phyloP scores from a whole-genome alignment of 371 early-diverging fungal species.

The Rhizopus stolonifer region DNA sequence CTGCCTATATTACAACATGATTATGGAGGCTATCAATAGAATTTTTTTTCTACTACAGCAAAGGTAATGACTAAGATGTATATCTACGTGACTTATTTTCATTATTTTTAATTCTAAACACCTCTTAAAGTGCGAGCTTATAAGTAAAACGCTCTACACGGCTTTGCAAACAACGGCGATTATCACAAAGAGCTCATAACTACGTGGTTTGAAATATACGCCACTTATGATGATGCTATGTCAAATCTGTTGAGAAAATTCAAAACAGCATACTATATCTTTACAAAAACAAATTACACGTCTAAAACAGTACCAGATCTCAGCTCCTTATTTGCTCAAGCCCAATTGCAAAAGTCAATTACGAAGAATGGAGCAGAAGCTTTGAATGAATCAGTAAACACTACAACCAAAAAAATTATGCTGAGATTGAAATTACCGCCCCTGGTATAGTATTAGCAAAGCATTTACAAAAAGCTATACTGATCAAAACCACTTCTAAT shows the following conservation, averaged over 20 bases:
- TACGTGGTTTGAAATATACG: slow-evolving; percentile 12
- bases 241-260: slow-evolving; percentile 10
- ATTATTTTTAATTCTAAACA: too few species aligned
- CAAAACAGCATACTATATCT: slow-evolving; percentile 14
- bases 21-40: too few species aligned
- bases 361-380: slow-evolving; percentile 11
- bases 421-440: slow-evolving; percentile 11
- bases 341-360: slow-evolving; percentile 8
- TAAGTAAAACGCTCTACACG: too few species aligned
- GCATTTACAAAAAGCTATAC: slow-evolving; percentile 10
- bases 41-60: too few species aligned
- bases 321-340: slow-evolving; percentile 9
- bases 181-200: slow-evolving; percentile 10
- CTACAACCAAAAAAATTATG: slow-evolving; percentile 7
- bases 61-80: too few species aligned
- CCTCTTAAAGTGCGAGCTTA: too few species aligned
- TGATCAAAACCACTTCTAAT: slow-evolving; percentile 6
- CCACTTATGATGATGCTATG: slow-evolving; percentile 15
- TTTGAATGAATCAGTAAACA: slow-evolving; percentile 8
- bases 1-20: too few species aligned
- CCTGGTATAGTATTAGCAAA: slow-evolving; percentile 18
- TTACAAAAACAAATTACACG: slow-evolving; percentile 10
- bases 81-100: too few species aligned
- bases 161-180: slow-evolving; percentile 13
- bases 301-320: slow-evolving; percentile 7